Evolutionary conservation across 1,139 yeast species (phyloP), one percentile per base, ranked within the genome.

Genomic region (Debaryomyces psychrophilus): DNA sequence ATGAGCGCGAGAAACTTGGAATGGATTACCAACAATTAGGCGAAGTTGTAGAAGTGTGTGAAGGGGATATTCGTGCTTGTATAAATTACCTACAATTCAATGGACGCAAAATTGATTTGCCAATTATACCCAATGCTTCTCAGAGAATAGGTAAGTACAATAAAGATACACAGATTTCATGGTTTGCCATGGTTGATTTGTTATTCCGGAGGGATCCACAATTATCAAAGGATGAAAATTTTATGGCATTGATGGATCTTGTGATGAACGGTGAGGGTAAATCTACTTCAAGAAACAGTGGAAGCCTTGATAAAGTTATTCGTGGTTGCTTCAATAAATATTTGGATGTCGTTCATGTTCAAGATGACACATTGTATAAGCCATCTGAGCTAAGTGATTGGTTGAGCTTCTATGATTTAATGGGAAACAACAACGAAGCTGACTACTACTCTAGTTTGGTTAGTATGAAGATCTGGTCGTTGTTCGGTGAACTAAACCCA

Each of bases 41-140:
- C 3, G 78, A 86, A 35, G 70, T 93, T 11, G 85, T 89, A 3
- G 85, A 82, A 43, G 64, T 82, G 2, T 81, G 93, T 42, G 93
- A 89, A 51, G 90, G 90, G 37, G 99, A 93, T 65, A 75, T 93
- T 27, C 72, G 99, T 55, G 89, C 92, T 31, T 87, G 97, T 61
- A 73, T 93, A 41, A 93, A 93, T 60, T 80, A 86, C 56, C 65
- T 93, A 35, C 99, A 93, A 57, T 90, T 92, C 58, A 79, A 76
- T 45, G 70, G 77, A 12, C 52, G 64, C 31, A 48, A 50, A 44
- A 25, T 54, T 9, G 65, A 61, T 9, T 20, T 40, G 18, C 43
- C 39, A 8, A 28, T 11, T 15, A 17, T 18, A 17, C 49, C n/a
- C 8, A 50, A 49, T 22, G 49, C 23, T 50, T 4, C 51, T 17